These are phyloP conservation scores for Coix lacrymajobi DNA, from an alignment of 176 grass and related monocot species.

Conservation along the genomic window DNA sequence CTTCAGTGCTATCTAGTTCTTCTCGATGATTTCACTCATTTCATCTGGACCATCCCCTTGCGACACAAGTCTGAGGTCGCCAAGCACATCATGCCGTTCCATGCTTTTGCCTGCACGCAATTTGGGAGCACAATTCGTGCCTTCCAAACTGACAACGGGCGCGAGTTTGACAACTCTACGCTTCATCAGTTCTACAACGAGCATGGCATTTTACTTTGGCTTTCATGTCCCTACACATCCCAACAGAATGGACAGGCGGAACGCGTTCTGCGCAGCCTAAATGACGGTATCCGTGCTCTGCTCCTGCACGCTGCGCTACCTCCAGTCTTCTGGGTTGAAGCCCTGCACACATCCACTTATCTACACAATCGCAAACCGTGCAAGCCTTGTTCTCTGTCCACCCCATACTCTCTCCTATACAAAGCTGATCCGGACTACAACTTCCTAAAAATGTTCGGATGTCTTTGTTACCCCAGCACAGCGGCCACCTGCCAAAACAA, in stretches of 20 bases:
- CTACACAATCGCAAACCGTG: no score
- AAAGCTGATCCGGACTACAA: no score
- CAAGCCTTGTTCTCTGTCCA: no score
- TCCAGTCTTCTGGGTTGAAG: neutral
- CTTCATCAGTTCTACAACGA: neutral
- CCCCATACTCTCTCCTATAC: no score
- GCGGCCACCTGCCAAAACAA: neutral
- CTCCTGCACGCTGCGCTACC: neutral
- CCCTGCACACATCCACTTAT: neutral
- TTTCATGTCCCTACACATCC: neutral
- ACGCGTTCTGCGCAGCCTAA: neutral
- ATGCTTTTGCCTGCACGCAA: accelerated
- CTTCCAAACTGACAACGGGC: neutral
- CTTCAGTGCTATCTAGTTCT: no score
- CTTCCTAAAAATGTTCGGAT: no score
- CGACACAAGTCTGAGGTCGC: no score
- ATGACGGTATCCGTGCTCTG: neutral
- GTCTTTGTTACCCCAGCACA: no score
- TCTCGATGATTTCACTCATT: neutral
- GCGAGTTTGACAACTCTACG: neutral
- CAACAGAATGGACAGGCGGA: neutral
- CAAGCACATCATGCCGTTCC: no score
- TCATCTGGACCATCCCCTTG: neutral
- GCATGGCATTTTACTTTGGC: neutral
- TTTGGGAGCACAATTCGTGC: neutral